These are phyloP conservation scores for Pleurotus eryngii DNA, from an alignment of 768 basidiomycete genomes.

Conservation along the genomic window DNA sequence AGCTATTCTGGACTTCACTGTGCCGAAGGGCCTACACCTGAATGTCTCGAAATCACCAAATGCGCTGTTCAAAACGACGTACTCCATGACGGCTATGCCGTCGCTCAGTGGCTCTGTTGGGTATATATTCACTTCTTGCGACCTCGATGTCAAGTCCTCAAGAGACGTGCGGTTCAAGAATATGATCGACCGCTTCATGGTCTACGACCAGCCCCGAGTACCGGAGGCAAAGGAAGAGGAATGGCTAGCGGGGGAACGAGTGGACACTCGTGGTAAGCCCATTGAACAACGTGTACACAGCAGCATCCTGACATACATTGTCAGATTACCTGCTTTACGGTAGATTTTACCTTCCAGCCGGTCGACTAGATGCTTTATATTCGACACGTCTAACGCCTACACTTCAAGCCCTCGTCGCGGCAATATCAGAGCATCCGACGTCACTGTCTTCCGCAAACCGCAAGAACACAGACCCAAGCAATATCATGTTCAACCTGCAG, in stretches of 20 bases:
- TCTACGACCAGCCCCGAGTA: constrained; percentile 76
- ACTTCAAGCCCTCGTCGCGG: constrained; percentile 77
- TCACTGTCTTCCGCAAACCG: constrained; percentile 38
- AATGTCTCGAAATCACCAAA: constrained; percentile 89
- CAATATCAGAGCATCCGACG: constrained; percentile 79
- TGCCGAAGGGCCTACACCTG: constrained; percentile 77
- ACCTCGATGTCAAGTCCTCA: constrained; percentile 68
- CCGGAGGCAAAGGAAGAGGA: constrained; percentile 79
- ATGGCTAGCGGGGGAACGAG: constrained; percentile 77
- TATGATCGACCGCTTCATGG: constrained; percentile 84
- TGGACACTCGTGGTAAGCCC: constrained; percentile 68
- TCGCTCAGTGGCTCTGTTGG: constrained; percentile 90
- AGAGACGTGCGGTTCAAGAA: constrained; percentile 79
- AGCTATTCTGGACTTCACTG: constrained; percentile 91
- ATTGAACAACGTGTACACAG: constrained; percentile 7
- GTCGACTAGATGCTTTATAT: constrained; percentile 86
- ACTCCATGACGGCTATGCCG: constrained; percentile 90
- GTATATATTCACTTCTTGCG: constrained; percentile 90
- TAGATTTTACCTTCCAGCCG: constrained; percentile 84
- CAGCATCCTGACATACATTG: constrained; percentile 11
- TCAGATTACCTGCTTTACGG: constrained; percentile 94
- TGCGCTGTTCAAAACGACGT: constrained; percentile 82
- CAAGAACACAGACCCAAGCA: constrained; percentile 51
- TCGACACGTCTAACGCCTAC: constrained; percentile 78
- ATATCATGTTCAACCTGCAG: constrained; percentile 81